Conservation (phyloP, 768 basidiomycete species). For the Lyophyllum atratum region DNA sequence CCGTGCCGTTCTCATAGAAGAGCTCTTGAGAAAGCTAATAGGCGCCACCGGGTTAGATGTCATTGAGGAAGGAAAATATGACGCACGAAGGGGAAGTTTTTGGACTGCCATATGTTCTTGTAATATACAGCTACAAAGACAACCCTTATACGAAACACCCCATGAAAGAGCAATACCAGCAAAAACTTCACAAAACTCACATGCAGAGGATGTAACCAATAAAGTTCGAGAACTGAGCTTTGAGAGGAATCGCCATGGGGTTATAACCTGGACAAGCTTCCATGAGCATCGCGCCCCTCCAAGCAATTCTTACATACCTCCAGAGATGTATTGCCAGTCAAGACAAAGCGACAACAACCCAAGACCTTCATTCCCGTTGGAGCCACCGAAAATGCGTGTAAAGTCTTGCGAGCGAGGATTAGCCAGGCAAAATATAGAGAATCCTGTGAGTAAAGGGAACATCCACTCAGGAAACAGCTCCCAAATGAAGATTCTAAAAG, state of each 20-base stretch:
- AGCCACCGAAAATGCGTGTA: conserved; percentile 64
- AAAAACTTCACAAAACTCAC: conserved; percentile 28
- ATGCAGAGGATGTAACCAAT: conserved; percentile 53
- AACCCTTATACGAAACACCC: conserved; percentile 26
- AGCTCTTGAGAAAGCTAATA: conserved; percentile 53
- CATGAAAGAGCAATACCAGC: too few species aligned
- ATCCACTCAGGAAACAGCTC: conserved; percentile 56
- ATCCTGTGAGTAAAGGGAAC: conserved; percentile 61
- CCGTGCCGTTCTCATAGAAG: conserved; percentile 47
- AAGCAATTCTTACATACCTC: conserved; percentile 23
- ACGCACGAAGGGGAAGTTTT: conserved; percentile 30
- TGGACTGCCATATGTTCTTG: conserved; percentile 53
- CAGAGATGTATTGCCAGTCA: conserved; percentile 64
- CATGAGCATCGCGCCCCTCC: background rate
- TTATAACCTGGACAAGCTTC: conserved; percentile 30
- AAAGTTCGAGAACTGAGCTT: conserved; percentile 48
- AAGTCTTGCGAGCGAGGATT: conserved; percentile 45
- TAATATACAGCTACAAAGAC: conserved; percentile 56
- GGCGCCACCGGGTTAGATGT: conserved; percentile 24
- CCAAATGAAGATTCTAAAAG: conserved; percentile 45
- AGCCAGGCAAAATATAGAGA: conserved; percentile 60
- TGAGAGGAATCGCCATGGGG: conserved; percentile 54
- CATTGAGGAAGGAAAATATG: background rate
- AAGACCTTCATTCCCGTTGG: conserved; percentile 66
- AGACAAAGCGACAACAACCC: conserved; percentile 59